Conservation (phyloP, 768 basidiomycete genomes). For the Collybia mongolica region DNA sequence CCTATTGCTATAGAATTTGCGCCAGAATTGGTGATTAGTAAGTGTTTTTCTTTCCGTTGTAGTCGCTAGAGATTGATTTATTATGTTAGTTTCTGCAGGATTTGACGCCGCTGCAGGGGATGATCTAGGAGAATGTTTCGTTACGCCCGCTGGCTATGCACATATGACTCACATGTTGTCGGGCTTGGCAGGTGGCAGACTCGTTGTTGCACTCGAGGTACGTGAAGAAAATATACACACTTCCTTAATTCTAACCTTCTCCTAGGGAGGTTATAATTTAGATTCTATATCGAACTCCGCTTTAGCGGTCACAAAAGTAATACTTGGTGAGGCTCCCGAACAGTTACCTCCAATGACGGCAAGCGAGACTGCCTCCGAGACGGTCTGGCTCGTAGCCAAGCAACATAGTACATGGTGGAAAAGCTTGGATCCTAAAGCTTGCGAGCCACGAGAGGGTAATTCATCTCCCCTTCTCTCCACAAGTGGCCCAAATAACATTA, state of each 20-base stretch:
- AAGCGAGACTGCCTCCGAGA: conserved; percentile 81
- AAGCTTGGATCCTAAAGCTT: conserved; percentile 74
- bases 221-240: conserved; percentile 8
- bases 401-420: conserved; percentile 94
- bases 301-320: conserved; percentile 78
- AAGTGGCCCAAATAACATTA: conserved; percentile 4
- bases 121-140: conserved; percentile 85
- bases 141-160: conserved; percentile 90
- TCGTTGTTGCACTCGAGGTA: conserved; percentile 95
- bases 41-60: conserved; percentile 23
- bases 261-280: conserved; percentile 93
- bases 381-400: conserved; percentile 83
- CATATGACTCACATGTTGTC: conserved; percentile 99
- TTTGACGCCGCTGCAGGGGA: conserved; percentile 97
- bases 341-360: conserved; percentile 72
- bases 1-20: conserved; percentile 96
- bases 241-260: not conserved
- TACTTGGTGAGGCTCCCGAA: conserved; percentile 88
- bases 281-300: conserved; percentile 86
- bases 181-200: conserved; percentile 80
- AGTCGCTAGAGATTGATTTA: conserved; percentile 3
- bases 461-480: not conserved
- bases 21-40: conserved; percentile 95
- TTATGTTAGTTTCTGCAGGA: conserved; percentile 82
- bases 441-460: conserved; percentile 79